Evolutionary conservation across 2,329 filamentous ascomycete species (phyloP).

Genomic region (Beauveria rudraprayagi): DNA sequence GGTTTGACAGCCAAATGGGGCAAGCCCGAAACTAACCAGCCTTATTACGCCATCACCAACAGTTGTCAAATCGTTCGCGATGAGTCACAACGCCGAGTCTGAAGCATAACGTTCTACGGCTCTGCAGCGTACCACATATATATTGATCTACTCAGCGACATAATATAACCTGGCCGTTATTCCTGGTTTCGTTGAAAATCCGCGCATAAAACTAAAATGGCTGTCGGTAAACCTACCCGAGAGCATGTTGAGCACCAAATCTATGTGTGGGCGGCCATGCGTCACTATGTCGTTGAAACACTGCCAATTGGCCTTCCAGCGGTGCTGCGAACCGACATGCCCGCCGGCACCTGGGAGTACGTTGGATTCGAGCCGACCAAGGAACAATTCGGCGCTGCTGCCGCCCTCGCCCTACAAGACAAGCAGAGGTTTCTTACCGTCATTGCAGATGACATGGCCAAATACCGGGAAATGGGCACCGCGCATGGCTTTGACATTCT

Average conservation of each 20-base stretch:
- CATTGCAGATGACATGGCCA: neutral
- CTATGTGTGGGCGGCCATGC: conserved; percentile 2
- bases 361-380: conserved; percentile 3
- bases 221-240: neutral
- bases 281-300: neutral
- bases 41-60: neutral
- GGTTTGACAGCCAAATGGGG: neutral
- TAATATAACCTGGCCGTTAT: too few species aligned
- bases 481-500: conserved; percentile 1
- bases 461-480: neutral
- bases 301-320: neutral
- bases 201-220: neutral
- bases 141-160: too few species aligned
- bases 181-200: neutral
- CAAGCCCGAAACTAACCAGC: neutral
- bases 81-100: neutral
- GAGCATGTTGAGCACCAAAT: neutral
- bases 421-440: conserved; percentile 1
- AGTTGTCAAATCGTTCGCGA: neutral
- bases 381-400: neutral
- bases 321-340: conserved; percentile 6
- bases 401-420: neutral
- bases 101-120: too few species aligned
- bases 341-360: conserved; percentile 3
- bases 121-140: too few species aligned